A percentile compares a stretch with the other conserved stretches of the same genome.
Evolutionary conservation across 23 red algal species (phyloP).

Genomic region (Gracilariopsis chorda): DNA sequence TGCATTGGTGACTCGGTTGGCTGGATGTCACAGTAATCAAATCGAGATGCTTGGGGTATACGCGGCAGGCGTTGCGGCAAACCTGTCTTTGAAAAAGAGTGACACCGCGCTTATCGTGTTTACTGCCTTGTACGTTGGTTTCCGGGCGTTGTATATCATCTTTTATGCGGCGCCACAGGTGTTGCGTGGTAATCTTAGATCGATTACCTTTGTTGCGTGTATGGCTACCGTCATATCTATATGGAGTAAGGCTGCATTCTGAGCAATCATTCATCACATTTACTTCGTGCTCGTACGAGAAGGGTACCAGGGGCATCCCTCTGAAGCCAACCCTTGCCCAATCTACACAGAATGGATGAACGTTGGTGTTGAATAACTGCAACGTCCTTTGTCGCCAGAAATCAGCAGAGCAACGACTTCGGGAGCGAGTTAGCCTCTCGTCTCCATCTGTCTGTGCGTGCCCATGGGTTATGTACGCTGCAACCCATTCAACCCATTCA

Average conservation of each 20-base stretch:
- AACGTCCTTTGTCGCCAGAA: neutral
- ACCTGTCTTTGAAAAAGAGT: neutral
- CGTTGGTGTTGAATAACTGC: neutral
- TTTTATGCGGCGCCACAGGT: conserved; percentile 7
- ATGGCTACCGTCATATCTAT: neutral
- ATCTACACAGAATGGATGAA: neutral
- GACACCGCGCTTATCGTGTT: neutral
- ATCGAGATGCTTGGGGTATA: conserved; percentile 15
- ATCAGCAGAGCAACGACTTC: neutral
- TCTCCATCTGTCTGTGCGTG: too few species aligned
- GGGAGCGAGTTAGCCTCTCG: neutral
- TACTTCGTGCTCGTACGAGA: neutral
- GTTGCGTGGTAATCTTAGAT: conserved; percentile 8
- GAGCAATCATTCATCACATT: neutral
- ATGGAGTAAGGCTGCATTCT: neutral
- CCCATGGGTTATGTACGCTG: too few species aligned
- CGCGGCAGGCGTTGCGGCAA: conserved; percentile 1
- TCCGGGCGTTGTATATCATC: neutral
- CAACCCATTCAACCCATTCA: too few species aligned
- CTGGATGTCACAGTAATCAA: conserved; percentile 11
- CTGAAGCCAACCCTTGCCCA: neutral
- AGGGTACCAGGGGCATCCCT: neutral
- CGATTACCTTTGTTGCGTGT: neutral
- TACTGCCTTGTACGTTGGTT: neutral
- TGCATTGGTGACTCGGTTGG: neutral